These are phyloP conservation scores for Pichia exigua DNA, from an alignment of 805 yeast species.

Conservation along the genomic window DNA sequence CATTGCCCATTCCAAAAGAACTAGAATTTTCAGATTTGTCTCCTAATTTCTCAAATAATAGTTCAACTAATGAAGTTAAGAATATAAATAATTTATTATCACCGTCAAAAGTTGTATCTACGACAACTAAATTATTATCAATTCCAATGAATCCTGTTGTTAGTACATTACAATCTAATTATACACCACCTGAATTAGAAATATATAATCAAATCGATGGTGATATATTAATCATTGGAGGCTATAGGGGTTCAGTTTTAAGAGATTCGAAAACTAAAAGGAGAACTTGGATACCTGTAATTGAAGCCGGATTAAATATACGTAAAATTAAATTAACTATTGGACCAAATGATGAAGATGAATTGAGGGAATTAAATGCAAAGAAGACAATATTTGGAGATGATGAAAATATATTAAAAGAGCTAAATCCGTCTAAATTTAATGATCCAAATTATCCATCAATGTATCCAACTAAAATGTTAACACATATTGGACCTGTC, in stretches of 20 bases:
- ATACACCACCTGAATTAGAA: slow-evolving; percentile 24
- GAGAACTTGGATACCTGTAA: slow-evolving; percentile 75
- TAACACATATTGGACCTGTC: slow-evolving; percentile 80
- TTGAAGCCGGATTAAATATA: slow-evolving; percentile 75
- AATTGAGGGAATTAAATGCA: slow-evolving; percentile 34
- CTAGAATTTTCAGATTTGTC: no score
- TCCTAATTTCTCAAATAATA: background rate
- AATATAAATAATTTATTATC: background rate
- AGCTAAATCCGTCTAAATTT: background rate
- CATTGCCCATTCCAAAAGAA: background rate
- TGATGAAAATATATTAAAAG: background rate
- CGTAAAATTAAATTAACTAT: slow-evolving; percentile 60
- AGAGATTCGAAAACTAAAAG: slow-evolving; percentile 56
- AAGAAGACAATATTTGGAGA: slow-evolving; percentile 23
- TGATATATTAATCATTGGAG: slow-evolving; percentile 76
- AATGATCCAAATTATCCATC: background rate
- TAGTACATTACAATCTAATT: background rate
- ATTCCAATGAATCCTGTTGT: slow-evolving; percentile 3
- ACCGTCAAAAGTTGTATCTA: background rate
- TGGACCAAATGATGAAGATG: slow-evolving; percentile 71
- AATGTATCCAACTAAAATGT: slow-evolving; percentile 67
- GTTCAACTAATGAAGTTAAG: background rate
- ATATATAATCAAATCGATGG: slow-evolving; percentile 62
- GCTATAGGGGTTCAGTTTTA: slow-evolving; percentile 77
- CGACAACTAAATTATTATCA: background rate